phyloP scores from a whole-genome alignment of 169 alveolate species.

The Eimeria acervulina region DNA sequence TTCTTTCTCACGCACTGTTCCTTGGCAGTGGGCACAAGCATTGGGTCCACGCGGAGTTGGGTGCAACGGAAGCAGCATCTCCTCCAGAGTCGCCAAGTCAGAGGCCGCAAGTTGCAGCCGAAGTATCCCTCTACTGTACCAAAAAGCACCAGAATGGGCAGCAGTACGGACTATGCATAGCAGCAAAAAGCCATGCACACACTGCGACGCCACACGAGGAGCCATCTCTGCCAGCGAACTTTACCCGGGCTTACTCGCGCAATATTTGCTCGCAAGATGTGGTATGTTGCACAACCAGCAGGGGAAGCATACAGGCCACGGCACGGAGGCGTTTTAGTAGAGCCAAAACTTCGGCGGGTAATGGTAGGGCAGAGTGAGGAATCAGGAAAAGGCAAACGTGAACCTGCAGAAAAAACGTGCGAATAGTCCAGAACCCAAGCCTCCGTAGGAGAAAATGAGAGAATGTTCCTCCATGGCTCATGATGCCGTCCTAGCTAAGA shows the following conservation, averaged over 20 bases:
- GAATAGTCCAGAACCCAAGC: neutral
- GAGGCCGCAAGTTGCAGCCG: conserved; percentile 72
- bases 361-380: conserved; percentile 41
- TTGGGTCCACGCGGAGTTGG: neutral
- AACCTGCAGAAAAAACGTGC: neutral
- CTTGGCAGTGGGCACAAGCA: conserved; percentile 24
- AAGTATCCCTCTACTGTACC: conserved; percentile 49
- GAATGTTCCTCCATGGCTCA: neutral
- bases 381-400: conserved; percentile 71
- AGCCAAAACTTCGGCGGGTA: conserved; percentile 51
- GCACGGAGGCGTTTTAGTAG: conserved; percentile 60
- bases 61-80: conserved; percentile 50
- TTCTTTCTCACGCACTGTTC: neutral
- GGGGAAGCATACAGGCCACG: conserved; percentile 72
- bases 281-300: neutral
- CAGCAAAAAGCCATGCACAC: neutral
- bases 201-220: neutral
- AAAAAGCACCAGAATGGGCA: neutral
- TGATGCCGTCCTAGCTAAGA: neutral
- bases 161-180: neutral
- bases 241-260: conserved; percentile 33
- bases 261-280: neutral
- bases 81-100: conserved; percentile 71
- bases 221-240: neutral
- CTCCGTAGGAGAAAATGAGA: neutral